These are phyloP conservation scores for Macaranga tanarius DNA, from an alignment of 441 rosid species.

Conservation along the genomic window DNA sequence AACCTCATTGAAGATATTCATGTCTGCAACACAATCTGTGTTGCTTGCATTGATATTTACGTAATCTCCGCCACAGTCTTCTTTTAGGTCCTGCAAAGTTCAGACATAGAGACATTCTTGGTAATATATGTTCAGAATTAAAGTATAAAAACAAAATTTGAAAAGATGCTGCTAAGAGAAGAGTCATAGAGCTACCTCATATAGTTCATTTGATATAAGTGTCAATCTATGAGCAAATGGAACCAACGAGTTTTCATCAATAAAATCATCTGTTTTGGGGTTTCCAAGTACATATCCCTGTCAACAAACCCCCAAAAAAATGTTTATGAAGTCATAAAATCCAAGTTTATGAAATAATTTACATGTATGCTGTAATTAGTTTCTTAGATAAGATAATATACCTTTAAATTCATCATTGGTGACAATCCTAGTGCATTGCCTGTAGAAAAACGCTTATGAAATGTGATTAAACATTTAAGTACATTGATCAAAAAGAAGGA, in stretches of 20 bases:
- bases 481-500: background rate
- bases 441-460: background rate
- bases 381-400: background rate
- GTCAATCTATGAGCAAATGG: conserved; percentile 39
- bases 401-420: conserved; percentile 20
- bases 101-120: too few relatives aligned
- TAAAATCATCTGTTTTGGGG: conserved; percentile 35
- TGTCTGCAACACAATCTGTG: background rate
- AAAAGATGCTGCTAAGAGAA: too few relatives aligned
- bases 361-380: too few relatives aligned
- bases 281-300: conserved; percentile 73
- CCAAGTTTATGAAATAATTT: background rate
- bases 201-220: conserved; percentile 41
- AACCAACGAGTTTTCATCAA: conserved; percentile 36
- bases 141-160: too few relatives aligned
- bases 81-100: conserved; percentile 40
- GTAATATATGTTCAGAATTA: too few relatives aligned
- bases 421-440: conserved; percentile 16
- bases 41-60: conserved; percentile 32
- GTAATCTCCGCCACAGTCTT: conserved; percentile 45
- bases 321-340: background rate
- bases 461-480: background rate
- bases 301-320: background rate
- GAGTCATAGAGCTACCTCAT: conserved; percentile 23
- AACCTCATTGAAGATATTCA: conserved; percentile 18